These are phyloP conservation scores for Aspergillus bertholletiae DNA, from an alignment of 495 filamentous ascomycete genomes.

Conservation along the genomic window DNA sequence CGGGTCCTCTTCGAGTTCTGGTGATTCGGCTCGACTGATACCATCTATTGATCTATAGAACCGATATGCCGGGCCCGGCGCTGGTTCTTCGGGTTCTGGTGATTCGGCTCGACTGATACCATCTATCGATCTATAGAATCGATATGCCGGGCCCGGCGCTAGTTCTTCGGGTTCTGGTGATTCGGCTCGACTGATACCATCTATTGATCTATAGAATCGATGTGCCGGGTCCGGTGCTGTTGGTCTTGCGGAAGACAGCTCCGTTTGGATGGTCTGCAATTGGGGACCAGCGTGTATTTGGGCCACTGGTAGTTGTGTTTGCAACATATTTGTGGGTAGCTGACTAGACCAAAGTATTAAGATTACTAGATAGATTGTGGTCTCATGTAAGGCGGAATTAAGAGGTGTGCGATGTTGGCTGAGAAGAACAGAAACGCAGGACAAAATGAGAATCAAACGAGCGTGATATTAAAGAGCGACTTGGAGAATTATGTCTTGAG, in stretches of 20 bases:
- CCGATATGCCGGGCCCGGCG: constrained; percentile 2
- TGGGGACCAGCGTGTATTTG: background rate
- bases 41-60: constrained; percentile 10
- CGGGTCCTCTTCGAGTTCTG: background rate
- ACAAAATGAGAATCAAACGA: constrained; percentile 11
- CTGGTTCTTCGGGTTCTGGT: background rate
- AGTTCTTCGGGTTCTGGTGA: background rate
- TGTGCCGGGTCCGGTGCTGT: constrained; percentile 2
- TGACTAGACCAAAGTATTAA: background rate
- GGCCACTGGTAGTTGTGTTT: background rate
- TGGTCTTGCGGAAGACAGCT: constrained; percentile 2
- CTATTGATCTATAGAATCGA: constrained; percentile 11
- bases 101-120: background rate
- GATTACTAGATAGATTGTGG: background rate
- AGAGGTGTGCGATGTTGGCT: background rate
- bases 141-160: too few relatives aligned
- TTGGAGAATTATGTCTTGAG: constrained; percentile 10
- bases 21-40: background rate
- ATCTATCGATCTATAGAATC: too few relatives aligned
- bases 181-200: background rate
- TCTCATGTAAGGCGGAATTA: background rate
- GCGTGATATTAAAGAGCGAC: constrained; percentile 12
- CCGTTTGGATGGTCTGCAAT: background rate
- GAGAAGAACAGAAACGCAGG: background rate
- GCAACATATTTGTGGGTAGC: constrained; percentile 6